Evolutionary conservation across 2,329 filamentous ascomycete species (phyloP), one percentile per base, ranked within the genome.

Genomic region (Fusarium proliferatum): DNA sequence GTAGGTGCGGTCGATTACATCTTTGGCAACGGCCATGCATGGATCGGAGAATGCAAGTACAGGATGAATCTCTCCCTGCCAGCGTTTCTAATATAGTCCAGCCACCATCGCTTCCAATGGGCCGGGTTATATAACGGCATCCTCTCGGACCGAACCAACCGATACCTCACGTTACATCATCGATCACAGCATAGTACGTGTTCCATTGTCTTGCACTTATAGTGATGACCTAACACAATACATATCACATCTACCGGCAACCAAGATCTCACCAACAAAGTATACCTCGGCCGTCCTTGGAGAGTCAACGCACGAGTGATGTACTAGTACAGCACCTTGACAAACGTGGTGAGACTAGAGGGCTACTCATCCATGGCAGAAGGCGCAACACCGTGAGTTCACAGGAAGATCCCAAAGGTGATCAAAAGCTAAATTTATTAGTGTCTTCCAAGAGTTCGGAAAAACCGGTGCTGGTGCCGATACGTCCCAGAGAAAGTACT

Each of bases 241-340:
- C 26, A 26, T 26, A 26, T 26, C 26, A 26, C 26, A 26, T n/a
- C 46, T 17, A 33, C 28, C 0, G 21, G 15, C 2, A n/a, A 6
- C 0, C 46, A 33, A 49, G 28, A 49, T n/a, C 9, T 49, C 0
- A 49, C 21, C 0, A 33, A 17, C 7, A 49, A 49, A 49, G 46
- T 49, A 0, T 49, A 49, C 2, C 28, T 49, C 15, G 46, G 28
- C 1, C 46, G 46, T 9, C 46, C 46, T 33, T 49, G 15, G 46
- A 49, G 46, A n/a, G 28, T 33, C 9, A 33, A 33, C 13, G 21
- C 46, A 12, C 15, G 46, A 12, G 46, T 49, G 5, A 49, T 49
- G 46, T 49, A 49, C 19, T 21, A n/a, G 21, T 49, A n/a, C 5
- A 33, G 28, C 10, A 49, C 21, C 0, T 1, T 49, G 28, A 33